Percentiles rank a stretch among this genome's conserved stretches.
Evolutionary conservation across 768 basidiomycete species (phyloP).

Genomic region (Suillus occidentalis): DNA sequence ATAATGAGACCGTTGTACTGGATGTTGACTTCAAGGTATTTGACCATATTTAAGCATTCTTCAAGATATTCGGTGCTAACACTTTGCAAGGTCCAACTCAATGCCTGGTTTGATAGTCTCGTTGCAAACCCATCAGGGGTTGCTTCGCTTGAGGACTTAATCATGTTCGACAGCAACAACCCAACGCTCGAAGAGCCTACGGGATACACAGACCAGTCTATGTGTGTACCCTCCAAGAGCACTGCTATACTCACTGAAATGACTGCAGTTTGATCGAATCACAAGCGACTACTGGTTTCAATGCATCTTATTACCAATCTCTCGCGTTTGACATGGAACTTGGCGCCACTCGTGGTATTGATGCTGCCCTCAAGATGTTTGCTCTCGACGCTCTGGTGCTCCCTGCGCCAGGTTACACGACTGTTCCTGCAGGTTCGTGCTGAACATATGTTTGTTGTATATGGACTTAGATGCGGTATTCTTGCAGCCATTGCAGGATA

Average conservation of each 20-base stretch:
- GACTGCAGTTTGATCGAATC: constrained; percentile 21
- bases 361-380: constrained; percentile 45
- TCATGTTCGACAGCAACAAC: constrained; percentile 53
- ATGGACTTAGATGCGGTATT: neutral
- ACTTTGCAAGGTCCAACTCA: constrained; percentile 47
- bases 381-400: constrained; percentile 52
- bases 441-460: neutral
- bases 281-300: constrained; percentile 27
- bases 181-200: constrained; percentile 46
- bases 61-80: neutral
- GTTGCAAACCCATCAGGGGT: constrained; percentile 58
- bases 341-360: constrained; percentile 53
- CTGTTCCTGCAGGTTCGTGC: constrained; percentile 22
- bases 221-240: constrained; percentile 20
- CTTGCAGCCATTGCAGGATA: constrained; percentile 35
- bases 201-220: constrained; percentile 34
- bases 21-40: constrained; percentile 58
- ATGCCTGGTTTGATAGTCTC: constrained; percentile 47
- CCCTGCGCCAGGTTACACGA: constrained; percentile 33
- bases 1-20: constrained; percentile 58
- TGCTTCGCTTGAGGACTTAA: constrained; percentile 55
- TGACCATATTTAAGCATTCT: neutral
- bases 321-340: constrained; percentile 47
- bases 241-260: constrained; percentile 12
- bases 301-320: constrained; percentile 41